phyloP scores from a whole-genome alignment of 805 yeast species.

The Wickerhamia fluorescens region DNA sequence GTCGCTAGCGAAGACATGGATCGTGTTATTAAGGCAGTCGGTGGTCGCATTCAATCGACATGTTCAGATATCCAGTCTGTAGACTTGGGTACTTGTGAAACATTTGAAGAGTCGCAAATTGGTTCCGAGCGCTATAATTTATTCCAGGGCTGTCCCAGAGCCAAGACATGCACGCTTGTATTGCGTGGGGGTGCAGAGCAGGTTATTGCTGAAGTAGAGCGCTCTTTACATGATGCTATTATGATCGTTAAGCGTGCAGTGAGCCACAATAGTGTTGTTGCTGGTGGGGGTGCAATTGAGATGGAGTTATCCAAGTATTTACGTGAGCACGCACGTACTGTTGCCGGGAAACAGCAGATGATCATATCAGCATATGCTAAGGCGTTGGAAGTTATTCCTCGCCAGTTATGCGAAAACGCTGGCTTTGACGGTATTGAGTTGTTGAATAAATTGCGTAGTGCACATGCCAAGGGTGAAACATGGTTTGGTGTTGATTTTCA shows the following conservation, averaged over 20 bases:
- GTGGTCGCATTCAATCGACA: slow-evolving; percentile 79
- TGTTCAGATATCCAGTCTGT: slow-evolving; percentile 59
- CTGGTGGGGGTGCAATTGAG: slow-evolving; percentile 99
- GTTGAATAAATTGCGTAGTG: slow-evolving; percentile 82
- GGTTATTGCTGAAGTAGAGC: slow-evolving; percentile 94
- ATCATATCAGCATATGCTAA: slow-evolving; percentile 89
- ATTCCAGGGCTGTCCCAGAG: slow-evolving; percentile 86
- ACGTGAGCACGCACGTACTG: slow-evolving; percentile 77
- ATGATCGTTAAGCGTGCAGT: slow-evolving; percentile 97
- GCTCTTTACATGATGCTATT: slow-evolving; percentile 96
- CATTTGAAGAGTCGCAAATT: slow-evolving; percentile 88
- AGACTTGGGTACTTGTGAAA: slow-evolving; percentile 78
- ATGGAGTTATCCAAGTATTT: slow-evolving; percentile 90
- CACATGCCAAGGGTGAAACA: slow-evolving; percentile 86
- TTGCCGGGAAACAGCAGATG: slow-evolving; percentile 94
- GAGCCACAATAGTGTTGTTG: slow-evolving; percentile 79
- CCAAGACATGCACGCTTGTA: slow-evolving; percentile 88
- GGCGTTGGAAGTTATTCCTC: slow-evolving; percentile 92
- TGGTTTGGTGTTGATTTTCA: slow-evolving; percentile 94
- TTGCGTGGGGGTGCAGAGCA: slow-evolving; percentile 98
- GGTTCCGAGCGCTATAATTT: slow-evolving; percentile 94
- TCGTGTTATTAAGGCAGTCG: slow-evolving; percentile 88
- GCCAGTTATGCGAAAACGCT: slow-evolving; percentile 98
- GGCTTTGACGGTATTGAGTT: slow-evolving; percentile 97
- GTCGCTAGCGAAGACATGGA: slow-evolving; percentile 85